Evolutionary conservation across 805 yeast genomes (phyloP), one percentile per base, ranked within the genome.

Genomic region (Aciculoconidium aculeatum): DNA sequence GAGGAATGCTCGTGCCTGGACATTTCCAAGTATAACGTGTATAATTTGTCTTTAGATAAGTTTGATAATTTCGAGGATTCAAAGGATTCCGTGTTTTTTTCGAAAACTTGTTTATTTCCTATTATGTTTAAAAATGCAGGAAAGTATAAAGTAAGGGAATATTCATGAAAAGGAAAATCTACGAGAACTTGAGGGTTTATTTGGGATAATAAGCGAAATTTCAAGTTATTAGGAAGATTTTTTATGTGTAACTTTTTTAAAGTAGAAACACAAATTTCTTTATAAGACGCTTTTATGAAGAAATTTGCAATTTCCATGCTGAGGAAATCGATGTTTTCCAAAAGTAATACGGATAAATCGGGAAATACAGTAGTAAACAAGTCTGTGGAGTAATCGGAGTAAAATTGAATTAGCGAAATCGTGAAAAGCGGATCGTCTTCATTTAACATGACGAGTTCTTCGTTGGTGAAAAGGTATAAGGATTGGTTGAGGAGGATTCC

Each of bases 381-480:
- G 14, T 23, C 19, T 11, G n/a, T 33, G 10, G 55, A 30, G 7
- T 53, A 27, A 15, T 42, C 45, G 14, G 29, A 36, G 31, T 53
- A 56, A 38, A 49, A 58, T 14, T 47, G 47, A 8, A 55, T 36
- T 7, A 48, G 30, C 20, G 53, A 34, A 6, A 49, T 39, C n/a
- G 39, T 43, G 22, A 45, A 47, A 21, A 58, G 43, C 1, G 52
- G 49, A 31, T 56, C 62, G 19, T 47, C 47, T 2, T 40, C 32
- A 7, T 29, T 35, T 10, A 35, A 11, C 2, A 15, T 10, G 7
- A 27, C 26, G n/a, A 54, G 28, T 13, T 44, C 49, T 4, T 23
- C 25, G 11, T 21, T 30, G 11, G 40, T 16, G 24, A 39, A 44
- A 8, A 11, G 15, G 24, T 41, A 43, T 9, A 28, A 30, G 9